Evolutionary conservation across 2,329 filamentous ascomycete species (phyloP), one percentile per base, ranked within the genome.

Genomic region (Pseudogymnoascus sp.): DNA sequence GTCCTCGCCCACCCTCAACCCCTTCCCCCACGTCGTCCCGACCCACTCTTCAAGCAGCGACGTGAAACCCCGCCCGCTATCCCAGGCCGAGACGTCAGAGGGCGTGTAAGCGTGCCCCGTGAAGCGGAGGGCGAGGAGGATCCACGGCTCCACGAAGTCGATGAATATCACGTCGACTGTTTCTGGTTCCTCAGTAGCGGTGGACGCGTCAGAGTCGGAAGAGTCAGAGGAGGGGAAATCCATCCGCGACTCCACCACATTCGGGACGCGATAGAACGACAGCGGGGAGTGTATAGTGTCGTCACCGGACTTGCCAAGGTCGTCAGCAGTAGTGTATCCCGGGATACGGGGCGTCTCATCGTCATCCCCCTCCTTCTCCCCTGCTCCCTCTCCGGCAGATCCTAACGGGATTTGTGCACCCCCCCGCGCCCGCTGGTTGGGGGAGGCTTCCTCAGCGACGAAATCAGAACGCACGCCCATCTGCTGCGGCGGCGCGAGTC

Each of bases 291-390:
- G 94, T 1, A 95, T 73, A 0, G 93, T 96, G 71, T 99, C 94
- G 71, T 99, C 94, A 39, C 94, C 94, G 66, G 96, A 90, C 2
- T 75, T 75, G 57, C 92, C 91, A 3, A 85, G 82, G 68, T 96
- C 93, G 70, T 99, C 94, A 61, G 80, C 80, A 9, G 94, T 99
- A 0, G 90, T 96, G 76, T 97, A 97, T 1, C 94, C 94, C 0
- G 86, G 87, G 18, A 76, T 70, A 0, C 77, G 76, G 2, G 77
- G 76, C 43, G 76, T 69, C 15, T 69, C 62, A 9, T 69, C 65
- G 30, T 33, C 30, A 7, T 33, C 30, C 30, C 6, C 9, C 30
- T 33, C 4, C 22, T 4, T 22, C 4, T 2, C 2, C 22, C 4
- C 22, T 2, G 22, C 22, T 4, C 22, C 22, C 22, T 22, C 22